Evolutionary conservation across 2,329 filamentous ascomycete species (phyloP), one percentile per base, ranked within the genome.

Genomic region (Periglandula ipomoeae): DNA sequence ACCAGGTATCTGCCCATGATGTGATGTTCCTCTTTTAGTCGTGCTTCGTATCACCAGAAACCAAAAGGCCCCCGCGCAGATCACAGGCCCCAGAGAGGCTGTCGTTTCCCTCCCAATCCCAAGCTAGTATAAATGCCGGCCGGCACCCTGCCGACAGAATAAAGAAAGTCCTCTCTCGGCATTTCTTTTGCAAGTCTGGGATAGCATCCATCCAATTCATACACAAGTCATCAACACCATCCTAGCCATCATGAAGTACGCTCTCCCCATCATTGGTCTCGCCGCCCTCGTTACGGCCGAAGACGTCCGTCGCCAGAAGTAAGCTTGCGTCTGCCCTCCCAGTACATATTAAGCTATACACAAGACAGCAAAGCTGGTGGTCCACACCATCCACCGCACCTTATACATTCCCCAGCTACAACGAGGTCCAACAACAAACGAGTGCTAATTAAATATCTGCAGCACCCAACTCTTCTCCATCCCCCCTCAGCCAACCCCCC

Each of bases 401-500:
- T n/a, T n/a, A n/a, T n/a, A n/a, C n/a, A n/a, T n/a, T n/a, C n/a
- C n/a, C n/a, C n/a, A n/a, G n/a, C n/a, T n/a, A n/a, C n/a, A n/a
- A n/a, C n/a, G n/a, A n/a, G n/a, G n/a, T n/a, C n/a, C n/a, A n/a
- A n/a, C n/a, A n/a, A n/a, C n/a, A n/a, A n/a, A n/a, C n/a, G 15
- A 45, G 7, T 6, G n/a, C n/a, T n/a, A n/a, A n/a, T n/a, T n/a
- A n/a, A n/a, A n/a, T n/a, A n/a, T n/a, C n/a, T n/a, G n/a, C n/a
- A 47, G 27, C 39, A 44, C 35, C 32, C 23, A 9, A 7, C 50
- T 44, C 20, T 50, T 53, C 46, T 53, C 52, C 20, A 49, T 47
- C 5, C 51, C 51, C 2, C 37, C 39, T 44, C 44, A 51, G 35
- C 49, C 48, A 5, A 48, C 49, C 2, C 27, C 23, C 22, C 42